These are phyloP conservation scores for Pseudozyma pruni DNA, from an alignment of 1,284 basidiomycete genomes.

Conservation along the genomic window DNA sequence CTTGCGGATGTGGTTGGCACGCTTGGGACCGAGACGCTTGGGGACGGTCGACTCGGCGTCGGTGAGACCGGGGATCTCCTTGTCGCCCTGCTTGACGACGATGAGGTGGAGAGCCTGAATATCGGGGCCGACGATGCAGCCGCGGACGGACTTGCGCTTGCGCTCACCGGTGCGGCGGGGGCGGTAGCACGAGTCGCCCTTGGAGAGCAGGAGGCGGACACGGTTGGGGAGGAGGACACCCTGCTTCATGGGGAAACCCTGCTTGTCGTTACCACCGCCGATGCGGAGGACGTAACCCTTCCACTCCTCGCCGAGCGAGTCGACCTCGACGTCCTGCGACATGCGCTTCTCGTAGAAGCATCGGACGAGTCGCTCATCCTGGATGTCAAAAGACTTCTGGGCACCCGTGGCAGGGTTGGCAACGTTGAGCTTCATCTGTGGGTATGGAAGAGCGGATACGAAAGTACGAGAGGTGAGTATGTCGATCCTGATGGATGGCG, in stretches of 20 bases:
- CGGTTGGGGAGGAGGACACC: conserved; percentile 95
- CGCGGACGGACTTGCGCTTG: conserved; percentile 97
- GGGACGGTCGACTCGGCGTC: conserved; percentile 82
- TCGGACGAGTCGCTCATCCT: conserved; percentile 90
- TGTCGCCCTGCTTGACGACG: conserved; percentile 96
- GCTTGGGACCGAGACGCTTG: conserved; percentile 92
- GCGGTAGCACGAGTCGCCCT: conserved; percentile 98
- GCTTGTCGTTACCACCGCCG: conserved; percentile 91
- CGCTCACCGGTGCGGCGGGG: conserved; percentile 91
- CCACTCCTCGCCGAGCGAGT: conserved; percentile 93
- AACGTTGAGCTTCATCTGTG: conserved; percentile 93
- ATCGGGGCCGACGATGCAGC: conserved; percentile 93
- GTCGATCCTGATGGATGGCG: neutral
- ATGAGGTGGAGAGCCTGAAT: conserved; percentile 94
- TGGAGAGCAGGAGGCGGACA: conserved; percentile 90
- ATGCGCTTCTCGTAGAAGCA: conserved; percentile 97
- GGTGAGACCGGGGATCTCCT: conserved; percentile 90
- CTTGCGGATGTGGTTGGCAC: conserved; percentile 78
- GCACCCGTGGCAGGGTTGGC: conserved; percentile 92
- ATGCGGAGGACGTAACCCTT: conserved; percentile 97
- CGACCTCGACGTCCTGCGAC: conserved; percentile 90
- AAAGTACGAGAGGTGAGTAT: conserved; percentile 23
- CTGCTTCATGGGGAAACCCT: conserved; percentile 96
- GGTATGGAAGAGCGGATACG: neutral
- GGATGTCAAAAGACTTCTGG: conserved; percentile 91